A percentile compares a stretch with the other conserved stretches of the same genome.
Conservation (phyloP, 2,329 filamentous ascomycete genomes). For the Epichloe brachyelytri region DNA sequence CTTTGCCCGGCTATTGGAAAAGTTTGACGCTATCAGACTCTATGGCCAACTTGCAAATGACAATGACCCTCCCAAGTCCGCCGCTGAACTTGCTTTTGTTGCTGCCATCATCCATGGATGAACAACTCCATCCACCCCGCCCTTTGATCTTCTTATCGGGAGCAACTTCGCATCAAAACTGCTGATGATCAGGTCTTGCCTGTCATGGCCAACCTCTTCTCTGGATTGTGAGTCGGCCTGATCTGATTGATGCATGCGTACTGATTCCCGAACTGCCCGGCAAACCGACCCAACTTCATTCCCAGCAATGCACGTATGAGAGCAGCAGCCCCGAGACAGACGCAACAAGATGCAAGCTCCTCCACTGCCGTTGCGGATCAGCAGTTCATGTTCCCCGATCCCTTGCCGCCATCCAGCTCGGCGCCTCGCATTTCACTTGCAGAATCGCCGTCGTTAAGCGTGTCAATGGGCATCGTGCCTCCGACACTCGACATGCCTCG, state of each 20-base stretch:
- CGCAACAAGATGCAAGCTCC: neutral
- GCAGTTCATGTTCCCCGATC: neutral
- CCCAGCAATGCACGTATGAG: slow-evolving; percentile 2
- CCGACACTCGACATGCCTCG: slow-evolving; percentile 28
- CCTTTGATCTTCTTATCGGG: neutral
- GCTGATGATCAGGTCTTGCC: neutral
- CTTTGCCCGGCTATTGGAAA: neutral
- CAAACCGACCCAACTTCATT: neutral
- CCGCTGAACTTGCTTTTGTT: neutral
- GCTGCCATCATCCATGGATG: neutral
- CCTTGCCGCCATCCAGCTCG: neutral
- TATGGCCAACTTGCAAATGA: too few species aligned
- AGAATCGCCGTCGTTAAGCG: neutral
- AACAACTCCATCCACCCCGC: neutral
- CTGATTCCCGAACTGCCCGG: neutral
- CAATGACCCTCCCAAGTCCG: neutral
- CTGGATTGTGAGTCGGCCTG: slow-evolving; percentile 1
- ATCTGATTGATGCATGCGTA: neutral
- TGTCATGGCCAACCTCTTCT: slow-evolving; percentile 1
- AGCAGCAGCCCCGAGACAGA: neutral
- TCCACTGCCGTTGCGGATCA: neutral
- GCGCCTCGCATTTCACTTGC: neutral
- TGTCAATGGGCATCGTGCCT: neutral
- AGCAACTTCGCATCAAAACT: neutral
- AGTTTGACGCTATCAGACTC: neutral